Percentiles rank a stretch among this genome's conserved stretches.
Evolutionary conservation across 306 rosid genomes (phyloP).

Genomic region (Cicer pinnatifidum): DNA sequence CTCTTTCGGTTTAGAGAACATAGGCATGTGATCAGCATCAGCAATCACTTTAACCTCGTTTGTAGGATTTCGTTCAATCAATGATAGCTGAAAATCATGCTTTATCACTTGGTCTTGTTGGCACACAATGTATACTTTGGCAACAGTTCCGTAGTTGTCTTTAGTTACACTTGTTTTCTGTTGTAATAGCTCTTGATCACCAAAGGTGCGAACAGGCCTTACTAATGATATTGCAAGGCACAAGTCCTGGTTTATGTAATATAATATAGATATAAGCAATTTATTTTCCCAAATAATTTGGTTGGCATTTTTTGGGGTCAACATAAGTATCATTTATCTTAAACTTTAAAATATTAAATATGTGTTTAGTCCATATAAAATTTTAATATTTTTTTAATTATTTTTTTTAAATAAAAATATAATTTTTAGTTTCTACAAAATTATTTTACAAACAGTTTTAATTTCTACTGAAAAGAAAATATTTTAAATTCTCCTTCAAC

Average conservation of each 20-base stretch:
- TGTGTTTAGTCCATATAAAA: too few species aligned
- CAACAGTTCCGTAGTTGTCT: conserved; percentile 51
- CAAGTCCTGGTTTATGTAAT: conserved; percentile 45
- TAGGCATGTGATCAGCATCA: conserved; percentile 60
- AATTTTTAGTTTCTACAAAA: too few species aligned
- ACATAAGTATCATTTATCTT: not conserved
- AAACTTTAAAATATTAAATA: too few species aligned
- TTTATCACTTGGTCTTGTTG: conserved; percentile 41
- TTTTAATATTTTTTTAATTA: too few species aligned
- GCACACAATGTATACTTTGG: conserved; percentile 47
- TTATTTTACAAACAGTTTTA: too few species aligned
- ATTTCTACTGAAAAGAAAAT: too few species aligned
- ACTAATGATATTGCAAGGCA: conserved; percentile 46
- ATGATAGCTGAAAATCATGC: conserved; percentile 44
- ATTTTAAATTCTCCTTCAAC: too few species aligned
- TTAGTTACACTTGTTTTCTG: conserved; percentile 32
- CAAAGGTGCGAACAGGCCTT: conserved; percentile 14
- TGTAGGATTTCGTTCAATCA: conserved; percentile 48
- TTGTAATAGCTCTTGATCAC: not conserved
- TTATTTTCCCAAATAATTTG: not conserved
- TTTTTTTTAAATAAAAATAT: too few species aligned
- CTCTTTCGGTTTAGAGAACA: conserved; percentile 51
- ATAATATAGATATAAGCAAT: not conserved
- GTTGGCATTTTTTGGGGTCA: not conserved
- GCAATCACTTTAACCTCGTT: conserved; percentile 46